Evolutionary conservation across 164 flowering plant species (phyloP).

Genomic region (Vitis cinerea): DNA sequence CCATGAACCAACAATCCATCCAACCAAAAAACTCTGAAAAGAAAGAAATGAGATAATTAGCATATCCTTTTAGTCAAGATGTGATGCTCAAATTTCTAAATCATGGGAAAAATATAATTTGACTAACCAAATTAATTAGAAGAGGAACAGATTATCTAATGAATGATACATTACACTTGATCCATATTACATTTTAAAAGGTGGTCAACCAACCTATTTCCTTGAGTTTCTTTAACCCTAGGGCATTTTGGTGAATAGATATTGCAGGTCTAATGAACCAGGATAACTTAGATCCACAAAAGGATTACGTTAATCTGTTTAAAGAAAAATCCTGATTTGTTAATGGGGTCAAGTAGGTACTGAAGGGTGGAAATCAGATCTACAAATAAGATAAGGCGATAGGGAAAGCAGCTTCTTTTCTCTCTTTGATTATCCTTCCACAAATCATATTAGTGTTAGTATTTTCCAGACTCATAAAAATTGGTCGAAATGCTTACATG

Average conservation of each 20-base stretch:
- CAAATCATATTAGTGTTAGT: neutral
- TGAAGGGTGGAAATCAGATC: no score
- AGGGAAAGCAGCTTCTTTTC: neutral
- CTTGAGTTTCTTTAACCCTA: neutral
- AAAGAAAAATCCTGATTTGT: neutral
- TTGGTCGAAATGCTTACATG: neutral
- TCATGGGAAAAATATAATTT: neutral
- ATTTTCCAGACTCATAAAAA: neutral
- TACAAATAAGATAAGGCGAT: neutral
- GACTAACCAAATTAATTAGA: neutral
- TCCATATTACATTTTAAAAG: neutral
- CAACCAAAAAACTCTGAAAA: constrained; percentile 76
- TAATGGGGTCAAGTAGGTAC: neutral
- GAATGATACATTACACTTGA: neutral
- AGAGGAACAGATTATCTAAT: neutral
- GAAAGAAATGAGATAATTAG: neutral
- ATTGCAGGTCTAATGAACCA: neutral
- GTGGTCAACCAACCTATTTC: neutral
- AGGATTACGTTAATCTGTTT: neutral
- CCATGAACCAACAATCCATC: constrained; percentile 70
- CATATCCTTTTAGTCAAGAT: neutral
- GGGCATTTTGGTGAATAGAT: neutral
- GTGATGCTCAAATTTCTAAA: neutral
- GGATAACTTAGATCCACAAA: neutral
- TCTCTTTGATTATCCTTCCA: neutral